Evolutionary conservation across 352 stramenopile species (phyloP).

Genomic region (Aphanomyces euteiches): DNA sequence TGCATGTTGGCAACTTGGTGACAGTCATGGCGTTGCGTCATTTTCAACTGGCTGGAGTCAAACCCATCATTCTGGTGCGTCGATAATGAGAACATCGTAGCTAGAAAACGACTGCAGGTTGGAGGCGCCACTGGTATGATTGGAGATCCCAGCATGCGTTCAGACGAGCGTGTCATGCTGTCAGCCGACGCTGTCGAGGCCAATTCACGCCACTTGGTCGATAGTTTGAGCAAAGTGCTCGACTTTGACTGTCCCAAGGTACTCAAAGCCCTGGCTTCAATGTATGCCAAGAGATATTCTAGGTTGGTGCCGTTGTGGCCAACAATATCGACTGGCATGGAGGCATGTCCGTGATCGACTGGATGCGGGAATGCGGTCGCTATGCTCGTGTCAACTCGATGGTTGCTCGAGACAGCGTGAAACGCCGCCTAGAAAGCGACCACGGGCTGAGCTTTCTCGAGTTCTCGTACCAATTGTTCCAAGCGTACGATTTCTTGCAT

Average conservation of each 20-base stretch:
- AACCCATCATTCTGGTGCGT: constrained; percentile 84
- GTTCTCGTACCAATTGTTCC: constrained; percentile 99
- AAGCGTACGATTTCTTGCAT: constrained; percentile 99
- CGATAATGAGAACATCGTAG: no score
- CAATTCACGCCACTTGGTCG: constrained; percentile 88
- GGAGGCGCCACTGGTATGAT: constrained; percentile 90
- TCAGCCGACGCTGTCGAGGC: constrained; percentile 89
- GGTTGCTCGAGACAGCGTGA: constrained; percentile 97
- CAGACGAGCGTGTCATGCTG: constrained; percentile 94
- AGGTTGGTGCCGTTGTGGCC: constrained; percentile 91
- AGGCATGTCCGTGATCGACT: constrained; percentile 93
- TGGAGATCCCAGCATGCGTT: constrained; percentile 98
- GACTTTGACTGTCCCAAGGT: constrained; percentile 81
- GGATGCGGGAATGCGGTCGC: constrained; percentile 95
- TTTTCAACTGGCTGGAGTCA: constrained; percentile 82
- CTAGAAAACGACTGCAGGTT: constrained; percentile 33
- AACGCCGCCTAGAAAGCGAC: constrained; percentile 92
- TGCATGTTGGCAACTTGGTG: constrained; percentile 89
- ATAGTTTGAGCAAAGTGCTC: constrained; percentile 92
- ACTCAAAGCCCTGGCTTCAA: not conserved
- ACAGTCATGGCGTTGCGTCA: constrained; percentile 81
- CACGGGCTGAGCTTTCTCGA: constrained; percentile 98
- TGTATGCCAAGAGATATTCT: not conserved
- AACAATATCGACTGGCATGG: constrained; percentile 99
- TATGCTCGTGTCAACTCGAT: constrained; percentile 96